Evolutionary conservation across 1,139 yeast species (phyloP).

Genomic region (Scheffersomyces segobiensis): DNA sequence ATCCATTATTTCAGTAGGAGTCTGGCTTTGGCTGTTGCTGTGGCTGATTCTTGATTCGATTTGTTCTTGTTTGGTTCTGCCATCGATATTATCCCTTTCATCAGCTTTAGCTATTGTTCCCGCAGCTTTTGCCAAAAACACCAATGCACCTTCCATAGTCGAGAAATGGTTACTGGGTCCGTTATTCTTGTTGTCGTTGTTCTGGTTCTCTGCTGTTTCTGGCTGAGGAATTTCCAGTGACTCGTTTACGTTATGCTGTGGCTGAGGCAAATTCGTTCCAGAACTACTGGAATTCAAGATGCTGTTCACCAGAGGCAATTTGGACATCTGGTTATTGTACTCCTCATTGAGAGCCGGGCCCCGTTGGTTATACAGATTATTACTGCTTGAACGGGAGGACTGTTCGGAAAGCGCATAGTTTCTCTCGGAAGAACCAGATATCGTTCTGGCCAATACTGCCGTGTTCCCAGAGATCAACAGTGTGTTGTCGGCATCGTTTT

Average conservation of each 20-base stretch:
- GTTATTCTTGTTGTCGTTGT: constrained; percentile 1
- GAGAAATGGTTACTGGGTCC: constrained; percentile 26
- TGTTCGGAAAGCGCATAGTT: neutral
- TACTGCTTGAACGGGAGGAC: neutral
- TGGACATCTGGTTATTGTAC: neutral
- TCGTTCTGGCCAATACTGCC: neutral
- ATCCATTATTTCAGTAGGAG: neutral
- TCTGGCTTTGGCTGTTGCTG: neutral
- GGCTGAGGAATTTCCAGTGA: constrained; percentile 1
- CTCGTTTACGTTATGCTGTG: neutral
- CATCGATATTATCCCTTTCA: constrained; percentile 67
- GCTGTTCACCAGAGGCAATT: constrained; percentile 10
- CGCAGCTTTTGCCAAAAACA: constrained; percentile 73
- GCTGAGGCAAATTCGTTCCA: neutral
- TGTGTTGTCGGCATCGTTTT: neutral
- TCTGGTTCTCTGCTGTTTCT: constrained; percentile 2
- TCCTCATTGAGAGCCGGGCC: neutral
- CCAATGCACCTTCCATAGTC: constrained; percentile 67
- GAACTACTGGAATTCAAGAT: constrained; percentile 4
- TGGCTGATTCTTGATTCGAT: constrained; percentile 23
- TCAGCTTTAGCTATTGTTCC: constrained; percentile 71
- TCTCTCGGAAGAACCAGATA: neutral
- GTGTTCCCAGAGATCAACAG: neutral
- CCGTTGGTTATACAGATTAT: neutral
- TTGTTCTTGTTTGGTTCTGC: constrained; percentile 53